Base-by-base conservation (phyloP, 1,139 yeast genomes). In the Blastobotrys elegans region DNA sequence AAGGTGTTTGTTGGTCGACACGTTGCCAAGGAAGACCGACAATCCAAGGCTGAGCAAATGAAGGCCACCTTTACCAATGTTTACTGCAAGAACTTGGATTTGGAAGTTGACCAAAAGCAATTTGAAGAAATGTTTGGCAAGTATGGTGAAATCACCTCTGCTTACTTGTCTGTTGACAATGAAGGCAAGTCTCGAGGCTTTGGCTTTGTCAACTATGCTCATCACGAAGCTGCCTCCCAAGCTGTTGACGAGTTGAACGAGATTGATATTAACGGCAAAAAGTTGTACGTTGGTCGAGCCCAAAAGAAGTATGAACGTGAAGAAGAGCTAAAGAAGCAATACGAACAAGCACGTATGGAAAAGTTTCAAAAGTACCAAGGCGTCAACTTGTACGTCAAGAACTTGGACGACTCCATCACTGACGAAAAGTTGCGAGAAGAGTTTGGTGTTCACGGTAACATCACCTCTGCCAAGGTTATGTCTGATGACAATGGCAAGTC, bases 231-330 rank as follows among this genome's bases (percentile, higher is more conserved):
- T 62, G 99, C 99, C 60, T 79, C 77, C 60, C 80, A 80, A 73
- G 96, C 97, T 54, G 95, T 92, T 63, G 96, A 88, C 52, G 95
- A 78, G 64, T 81, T 92, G 70, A 87, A 94, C 73, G 96, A 86
- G 69, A 75, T 73, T 61, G 98, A 92, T 66, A 71, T 84, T 69
- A 53, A 53, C 48, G 92, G 92, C 64, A 89, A 86, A 75, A 80
- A 77, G 72, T 75, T 92, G 59, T 92, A 83, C 71, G 98, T 92
- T 64, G 97, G 97, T 63, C 89, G 98, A 74, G 99, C 99, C 61
- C 98, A 92, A 77, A 92, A 89, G 89, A 92, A 89, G 81, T 79
- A 87, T 72, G 99, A 92, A 79, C 90, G 99, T 77, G 74, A 84
- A 68, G 96, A 89, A 75, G 96, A 90, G 74, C 85, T 92, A 72